Evolutionary conservation across 2,329 filamentous ascomycete genomes (phyloP).

Genomic region (Chalaropsis ovoidea): DNA sequence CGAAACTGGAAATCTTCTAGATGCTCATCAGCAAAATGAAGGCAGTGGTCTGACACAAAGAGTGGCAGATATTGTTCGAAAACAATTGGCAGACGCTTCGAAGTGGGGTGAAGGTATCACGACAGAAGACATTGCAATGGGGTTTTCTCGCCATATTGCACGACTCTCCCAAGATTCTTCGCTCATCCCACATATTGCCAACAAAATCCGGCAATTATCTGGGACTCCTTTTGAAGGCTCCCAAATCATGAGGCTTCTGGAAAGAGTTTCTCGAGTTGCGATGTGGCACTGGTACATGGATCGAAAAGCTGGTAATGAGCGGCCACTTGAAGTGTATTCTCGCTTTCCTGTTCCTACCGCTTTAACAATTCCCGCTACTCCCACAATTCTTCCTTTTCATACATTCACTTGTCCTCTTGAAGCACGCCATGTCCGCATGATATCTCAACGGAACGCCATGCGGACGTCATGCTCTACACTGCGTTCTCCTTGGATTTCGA

Average conservation of each 20-base stretch:
- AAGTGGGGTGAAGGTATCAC: constrained; percentile 71
- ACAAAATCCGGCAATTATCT: constrained; percentile 50
- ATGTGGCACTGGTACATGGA: constrained; percentile 82
- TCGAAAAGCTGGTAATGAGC: constrained; percentile 53
- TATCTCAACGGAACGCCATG: constrained; percentile 87
- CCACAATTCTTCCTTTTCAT: constrained; percentile 92
- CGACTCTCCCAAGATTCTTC: constrained; percentile 34
- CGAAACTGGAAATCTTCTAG: constrained; percentile 68
- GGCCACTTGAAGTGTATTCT: constrained; percentile 51
- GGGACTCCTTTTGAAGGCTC: constrained; percentile 80
- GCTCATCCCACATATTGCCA: constrained; percentile 33
- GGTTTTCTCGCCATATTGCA: constrained; percentile 41
- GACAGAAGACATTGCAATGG: constrained; percentile 43
- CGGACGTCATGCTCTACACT: constrained; percentile 88
- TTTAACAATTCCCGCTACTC: constrained; percentile 72
- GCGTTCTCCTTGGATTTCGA: constrained; percentile 73
- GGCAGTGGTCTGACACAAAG: constrained; percentile 76
- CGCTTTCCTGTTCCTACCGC: constrained; percentile 63
- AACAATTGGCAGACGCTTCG: constrained; percentile 77
- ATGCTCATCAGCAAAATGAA: constrained; percentile 52
- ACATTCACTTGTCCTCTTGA: constrained; percentile 93
- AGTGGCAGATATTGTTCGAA: constrained; percentile 81
- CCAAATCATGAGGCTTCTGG: constrained; percentile 68
- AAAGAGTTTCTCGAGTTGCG: constrained; percentile 67
- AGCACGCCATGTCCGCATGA: constrained; percentile 81